Percentiles rank a stretch among this genome's conserved stretches.
These are phyloP conservation scores for Pichia kluyveri DNA, from an alignment of 805 yeast genomes.

Conservation along the genomic window DNA sequence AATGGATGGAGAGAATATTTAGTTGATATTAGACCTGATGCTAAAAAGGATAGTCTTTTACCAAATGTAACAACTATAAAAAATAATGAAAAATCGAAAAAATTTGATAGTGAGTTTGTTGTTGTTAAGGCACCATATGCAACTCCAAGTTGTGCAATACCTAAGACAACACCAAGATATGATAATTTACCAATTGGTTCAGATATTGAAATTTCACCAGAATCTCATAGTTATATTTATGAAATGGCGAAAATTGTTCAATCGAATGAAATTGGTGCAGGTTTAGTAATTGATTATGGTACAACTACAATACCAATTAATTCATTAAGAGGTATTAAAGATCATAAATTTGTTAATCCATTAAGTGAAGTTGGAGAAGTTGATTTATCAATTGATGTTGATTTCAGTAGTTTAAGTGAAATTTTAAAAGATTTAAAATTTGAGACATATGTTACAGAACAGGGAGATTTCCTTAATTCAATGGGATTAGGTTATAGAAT, in stretches of 20 bases:
- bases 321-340: conserved; percentile 62
- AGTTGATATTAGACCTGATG: conserved; percentile 42
- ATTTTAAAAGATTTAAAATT: conserved; percentile 23
- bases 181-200: conserved; percentile 44
- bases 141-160: conserved; percentile 55
- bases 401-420: conserved; percentile 49
- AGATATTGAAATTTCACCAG: conserved; percentile 67
- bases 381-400: conserved; percentile 79
- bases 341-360: conserved; percentile 69
- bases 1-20: conserved; percentile 74
- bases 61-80: conserved; percentile 16
- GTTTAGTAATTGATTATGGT: conserved; percentile 74
- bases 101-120: conserved; percentile 33
- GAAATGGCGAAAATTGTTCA: conserved; percentile 36
- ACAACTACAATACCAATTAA: conserved; percentile 57
- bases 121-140: conserved; percentile 48
- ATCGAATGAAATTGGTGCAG: conserved; percentile 44
- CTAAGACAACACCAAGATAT: conserved; percentile 42
- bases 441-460: conserved; percentile 32
- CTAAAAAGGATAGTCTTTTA: conserved; percentile 6
- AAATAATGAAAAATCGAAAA: neutral
- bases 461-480: conserved; percentile 70
- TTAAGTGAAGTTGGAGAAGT: conserved; percentile 70
- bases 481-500: conserved; percentile 70
- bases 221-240: conserved; percentile 48